These are phyloP conservation scores for Penicillium maclennaniae DNA, from an alignment of 495 filamentous ascomycete genomes.

Conservation along the genomic window DNA sequence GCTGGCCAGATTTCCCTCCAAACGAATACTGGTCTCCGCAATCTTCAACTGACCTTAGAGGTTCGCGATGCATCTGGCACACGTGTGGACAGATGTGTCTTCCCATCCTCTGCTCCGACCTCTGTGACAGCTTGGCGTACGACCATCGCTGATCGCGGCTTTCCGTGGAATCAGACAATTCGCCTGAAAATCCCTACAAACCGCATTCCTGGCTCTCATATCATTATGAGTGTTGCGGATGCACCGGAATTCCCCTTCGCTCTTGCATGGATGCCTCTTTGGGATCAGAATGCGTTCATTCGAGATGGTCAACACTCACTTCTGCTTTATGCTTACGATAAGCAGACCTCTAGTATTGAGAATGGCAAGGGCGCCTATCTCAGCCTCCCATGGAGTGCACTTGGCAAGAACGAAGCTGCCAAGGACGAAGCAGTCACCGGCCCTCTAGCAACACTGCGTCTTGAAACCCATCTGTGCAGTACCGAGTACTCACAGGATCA, in stretches of 20 bases:
- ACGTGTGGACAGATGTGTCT: constrained; percentile 82
- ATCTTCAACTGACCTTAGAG: constrained; percentile 86
- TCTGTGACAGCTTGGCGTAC: constrained; percentile 83
- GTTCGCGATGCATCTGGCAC: constrained; percentile 74
- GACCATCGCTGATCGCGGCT: constrained; percentile 69
- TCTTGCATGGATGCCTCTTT: constrained; percentile 87
- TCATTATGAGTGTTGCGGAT: constrained; percentile 85
- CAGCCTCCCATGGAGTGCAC: constrained; percentile 70
- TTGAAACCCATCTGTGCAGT: constrained; percentile 91
- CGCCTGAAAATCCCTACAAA: constrained; percentile 74
- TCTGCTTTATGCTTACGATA: constrained; percentile 84
- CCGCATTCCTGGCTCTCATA: constrained; percentile 77
- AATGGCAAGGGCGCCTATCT: constrained; percentile 77
- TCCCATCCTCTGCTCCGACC: constrained; percentile 71
- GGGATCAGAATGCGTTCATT: constrained; percentile 88
- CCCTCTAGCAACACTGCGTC: constrained; percentile 66
- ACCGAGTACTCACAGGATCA: constrained; percentile 94
- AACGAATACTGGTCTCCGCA: constrained; percentile 55
- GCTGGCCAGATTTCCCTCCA: constrained; percentile 70
- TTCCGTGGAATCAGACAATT: constrained; percentile 83
- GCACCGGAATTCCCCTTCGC: constrained; percentile 83
- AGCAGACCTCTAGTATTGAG: constrained; percentile 63
- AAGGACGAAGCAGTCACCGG: constrained; percentile 73
- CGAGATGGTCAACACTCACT: constrained; percentile 80
- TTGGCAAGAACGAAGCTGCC: constrained; percentile 58